A percentile compares a stretch with the other conserved stretches of the same genome.
phyloP scores from a whole-genome alignment of 257 asterid genomes.

The Solanum megistacrolobum region DNA sequence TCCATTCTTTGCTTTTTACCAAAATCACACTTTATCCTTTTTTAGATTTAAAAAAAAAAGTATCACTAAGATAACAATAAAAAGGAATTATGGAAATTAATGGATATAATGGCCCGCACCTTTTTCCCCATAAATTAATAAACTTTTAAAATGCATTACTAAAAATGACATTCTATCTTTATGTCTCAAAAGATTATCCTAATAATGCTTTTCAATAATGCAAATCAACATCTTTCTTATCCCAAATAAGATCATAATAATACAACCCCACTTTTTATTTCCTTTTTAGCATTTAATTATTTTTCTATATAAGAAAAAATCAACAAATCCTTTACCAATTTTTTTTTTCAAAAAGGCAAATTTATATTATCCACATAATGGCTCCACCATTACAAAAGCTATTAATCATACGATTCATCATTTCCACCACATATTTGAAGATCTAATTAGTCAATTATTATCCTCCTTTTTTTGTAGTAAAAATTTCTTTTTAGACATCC shows the following conservation, averaged over 20 bases:
- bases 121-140: background rate
- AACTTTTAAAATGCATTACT: background rate
- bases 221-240: background rate
- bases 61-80: background rate
- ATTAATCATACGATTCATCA: background rate
- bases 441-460: background rate
- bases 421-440: background rate
- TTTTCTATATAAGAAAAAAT: background rate
- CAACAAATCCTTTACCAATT: background rate
- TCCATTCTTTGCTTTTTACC: background rate
- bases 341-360: background rate
- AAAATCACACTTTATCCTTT: background rate
- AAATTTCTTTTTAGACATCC: background rate
- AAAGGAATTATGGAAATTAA: background rate
- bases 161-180: background rate
- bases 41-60: background rate
- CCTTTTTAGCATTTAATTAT: background rate
- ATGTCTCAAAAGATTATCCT: background rate
- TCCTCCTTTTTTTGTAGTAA: background rate
- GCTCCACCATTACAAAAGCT: background rate
- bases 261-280: background rate
- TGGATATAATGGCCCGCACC: background rate
- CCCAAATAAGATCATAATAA: background rate
- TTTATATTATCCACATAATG: background rate
- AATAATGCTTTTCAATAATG: background rate